Evolutionary conservation across 306 rosid species (phyloP), one percentile per base, ranked within the genome.

Genomic region (Vicia faba): DNA sequence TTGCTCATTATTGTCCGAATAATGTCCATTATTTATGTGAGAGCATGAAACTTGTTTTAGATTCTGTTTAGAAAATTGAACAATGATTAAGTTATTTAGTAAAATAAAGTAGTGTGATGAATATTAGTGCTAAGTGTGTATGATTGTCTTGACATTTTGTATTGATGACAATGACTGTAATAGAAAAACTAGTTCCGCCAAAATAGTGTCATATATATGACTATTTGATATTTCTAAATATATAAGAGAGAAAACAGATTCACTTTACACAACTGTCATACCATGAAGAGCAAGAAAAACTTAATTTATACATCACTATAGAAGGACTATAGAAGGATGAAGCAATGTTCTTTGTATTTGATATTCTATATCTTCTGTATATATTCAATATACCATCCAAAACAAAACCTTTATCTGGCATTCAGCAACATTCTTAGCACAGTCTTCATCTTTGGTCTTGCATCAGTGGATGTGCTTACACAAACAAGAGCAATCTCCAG

Each of bases 401-500:
- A 46, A 1, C 44, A 11, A 56, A 41, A 41, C 7, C 33, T 26
- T 65, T 64, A 93, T 84, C 90, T 84, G 31, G 97, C 96, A 64
- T 80, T 86, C 11, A 93, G 85, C 72, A 93, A 85, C 96, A 83
- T 80, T 26, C 83, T 54, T 18, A 93, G 83, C 36, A 93, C 95
- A 16, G 74, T 86, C 83, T 88, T 90, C 91, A 93, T 88, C 85
- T 84, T 81, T 13, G 99, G 97, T 86, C 96, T 93, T 57, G 81
- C 75, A n/a, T 84, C 88, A 0, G 96, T 81, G 4, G 87, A 83
- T 10, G 78, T 55, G 38, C 78, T 69, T 40, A 90, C 97, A 67
- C 99, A 88, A 31, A 73, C 69, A 56, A 84, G 72, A 51, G 97
- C 99, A 66, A 88, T 69, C 68, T 79, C 68, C 45, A 93, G 84